Percentiles rank a stretch among this genome's conserved stretches.
Conservation (phyloP, 73 alveolate genomes). For the Diophrys sp. region DNA sequence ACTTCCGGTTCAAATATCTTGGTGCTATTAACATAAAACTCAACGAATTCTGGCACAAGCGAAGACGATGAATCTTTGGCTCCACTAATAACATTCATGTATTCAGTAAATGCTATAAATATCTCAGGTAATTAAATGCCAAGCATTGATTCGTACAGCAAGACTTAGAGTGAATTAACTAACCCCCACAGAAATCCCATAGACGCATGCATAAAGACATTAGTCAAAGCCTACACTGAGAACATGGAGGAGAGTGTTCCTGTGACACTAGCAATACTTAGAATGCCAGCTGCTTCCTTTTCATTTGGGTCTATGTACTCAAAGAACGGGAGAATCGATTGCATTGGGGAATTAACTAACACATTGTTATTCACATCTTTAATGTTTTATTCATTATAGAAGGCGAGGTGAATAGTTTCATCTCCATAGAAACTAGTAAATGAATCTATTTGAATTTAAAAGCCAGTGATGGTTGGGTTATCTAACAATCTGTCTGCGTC, state of each 20-base stretch:
- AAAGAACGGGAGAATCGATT: neutral
- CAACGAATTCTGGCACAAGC: neutral
- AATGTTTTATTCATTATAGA: neutral
- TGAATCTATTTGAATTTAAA: neutral
- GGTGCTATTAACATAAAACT: neutral
- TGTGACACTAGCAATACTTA: neutral
- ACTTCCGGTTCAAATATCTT: neutral
- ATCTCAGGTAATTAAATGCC: neutral
- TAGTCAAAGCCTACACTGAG: neutral
- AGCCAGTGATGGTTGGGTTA: neutral
- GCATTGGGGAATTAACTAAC: neutral
- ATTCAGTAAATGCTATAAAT: neutral
- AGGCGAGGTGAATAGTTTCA: neutral
- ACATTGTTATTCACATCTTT: neutral
- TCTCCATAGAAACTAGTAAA: neutral
- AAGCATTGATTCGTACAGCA: neutral
- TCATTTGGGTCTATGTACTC: neutral
- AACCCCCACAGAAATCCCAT: neutral
- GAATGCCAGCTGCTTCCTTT: neutral
- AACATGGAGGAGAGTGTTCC: neutral
- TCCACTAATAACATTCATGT: neutral
- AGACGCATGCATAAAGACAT: neutral
- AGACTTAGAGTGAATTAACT: neutral
- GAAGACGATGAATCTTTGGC: neutral
- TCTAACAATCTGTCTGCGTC: neutral